A percentile compares a stretch with the other conserved stretches of the same genome.
Evolutionary conservation across 2,329 filamentous ascomycete genomes (phyloP).

Genomic region (Emmonsiellopsis sp.): DNA sequence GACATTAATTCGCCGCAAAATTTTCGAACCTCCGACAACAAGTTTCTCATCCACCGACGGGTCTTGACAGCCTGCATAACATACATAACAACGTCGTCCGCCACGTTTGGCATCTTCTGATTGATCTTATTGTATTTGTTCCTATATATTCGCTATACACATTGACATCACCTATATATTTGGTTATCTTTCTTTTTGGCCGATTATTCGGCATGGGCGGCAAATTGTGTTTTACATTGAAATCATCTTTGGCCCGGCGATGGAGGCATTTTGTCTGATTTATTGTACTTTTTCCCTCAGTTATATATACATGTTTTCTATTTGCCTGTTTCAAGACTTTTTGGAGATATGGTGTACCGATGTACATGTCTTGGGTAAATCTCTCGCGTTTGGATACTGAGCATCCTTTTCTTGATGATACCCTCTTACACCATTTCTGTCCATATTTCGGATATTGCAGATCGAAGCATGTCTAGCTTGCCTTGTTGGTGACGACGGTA

Average conservation of each 20-base stretch:
- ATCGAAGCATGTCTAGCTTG: too few species aligned
- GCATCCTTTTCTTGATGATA: too few species aligned
- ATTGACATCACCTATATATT: background rate
- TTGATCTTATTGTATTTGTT: background rate
- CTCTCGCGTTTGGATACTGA: too few species aligned
- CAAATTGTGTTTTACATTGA: background rate
- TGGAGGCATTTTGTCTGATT: background rate
- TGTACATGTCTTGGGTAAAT: too few species aligned
- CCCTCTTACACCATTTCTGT: too few species aligned
- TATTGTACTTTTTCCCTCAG: background rate
- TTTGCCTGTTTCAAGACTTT: too few species aligned
- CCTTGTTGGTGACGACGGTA: too few species aligned
- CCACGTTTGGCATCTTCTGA: background rate
- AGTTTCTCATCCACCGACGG: background rate
- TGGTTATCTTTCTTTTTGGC: background rate
- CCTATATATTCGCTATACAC: background rate
- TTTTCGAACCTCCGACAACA: slow-evolving; percentile 21
- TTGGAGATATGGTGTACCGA: too few species aligned
- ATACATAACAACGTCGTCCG: background rate
- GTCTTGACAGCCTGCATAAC: background rate
- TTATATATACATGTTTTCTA: background rate
- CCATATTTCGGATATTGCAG: too few species aligned
- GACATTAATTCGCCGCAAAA: slow-evolving; percentile 38
- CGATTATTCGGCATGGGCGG: background rate
- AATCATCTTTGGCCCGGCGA: too few species aligned